Evolutionary conservation across 495 filamentous ascomycete species (phyloP), one percentile per base, ranked within the genome.

Genomic region (Aspergillus steynii): DNA sequence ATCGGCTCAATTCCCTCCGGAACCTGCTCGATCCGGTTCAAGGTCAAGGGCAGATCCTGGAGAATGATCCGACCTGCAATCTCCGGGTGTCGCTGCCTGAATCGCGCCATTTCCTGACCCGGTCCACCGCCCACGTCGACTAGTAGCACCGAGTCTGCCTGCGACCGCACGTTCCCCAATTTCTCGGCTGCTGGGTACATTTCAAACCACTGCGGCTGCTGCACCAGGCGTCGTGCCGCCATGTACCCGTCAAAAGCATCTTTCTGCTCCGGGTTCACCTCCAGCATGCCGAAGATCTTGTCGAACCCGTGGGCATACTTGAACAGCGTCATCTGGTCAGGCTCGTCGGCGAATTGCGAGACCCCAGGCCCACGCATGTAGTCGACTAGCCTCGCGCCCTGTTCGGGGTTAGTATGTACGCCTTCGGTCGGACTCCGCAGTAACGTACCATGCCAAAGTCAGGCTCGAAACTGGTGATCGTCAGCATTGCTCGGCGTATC

Each of bases 111-210:
- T 55, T 85, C 80, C 46, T 83, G 78, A 0, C 83, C 83, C 5
- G 67, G 61, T 8, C 69, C 73, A 7, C 81, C 83, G 48, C 73
- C 82, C 0, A 84, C 70, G 66, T 86, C 84, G 14, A 85, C 81
- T 5, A 86, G 62, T 14, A 85, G 61, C 28, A 42, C 29, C n/a
- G n/a, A 31, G 26, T 47, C 29, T 4, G 55, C 28, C 2, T 56
- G 45, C 5, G 48, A 15, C 2, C 45, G 58, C 10, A 76, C 71
- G 20, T 64, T 55, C 1, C 66, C 52, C 14, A 67, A 28, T 10
- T 47, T 61, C 3, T 50, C 31, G 46, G 59, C 45, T 27, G 31
- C 52, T 9, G 65, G 61, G 27, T 59, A 67, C 14, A 67, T 68
- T 12, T 71, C 62, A 52, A 65, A 69, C 68, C 71, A 73, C 29